A percentile compares a stretch with the other conserved stretches of the same genome.
Evolutionary conservation across 164 flowering plant genomes (phyloP).

Genomic region (Kalanchoe fedtschenkoi): DNA sequence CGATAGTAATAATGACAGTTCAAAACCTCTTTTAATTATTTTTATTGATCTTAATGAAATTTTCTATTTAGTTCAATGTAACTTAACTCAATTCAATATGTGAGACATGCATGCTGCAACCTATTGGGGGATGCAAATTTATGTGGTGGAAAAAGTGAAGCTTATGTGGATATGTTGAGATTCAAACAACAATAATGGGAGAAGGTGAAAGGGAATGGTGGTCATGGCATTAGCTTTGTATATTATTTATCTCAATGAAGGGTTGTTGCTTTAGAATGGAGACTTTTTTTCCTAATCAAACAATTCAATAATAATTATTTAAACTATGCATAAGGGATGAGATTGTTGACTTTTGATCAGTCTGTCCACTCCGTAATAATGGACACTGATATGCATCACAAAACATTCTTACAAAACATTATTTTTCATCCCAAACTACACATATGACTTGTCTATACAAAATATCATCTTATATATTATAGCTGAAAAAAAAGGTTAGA

Average conservation of each 20-base stretch:
- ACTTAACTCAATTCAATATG: too few relatives aligned
- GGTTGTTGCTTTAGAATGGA: background rate
- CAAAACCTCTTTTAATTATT: too few relatives aligned
- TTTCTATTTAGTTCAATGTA: too few relatives aligned
- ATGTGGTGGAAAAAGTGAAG: background rate
- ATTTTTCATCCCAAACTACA: too few relatives aligned
- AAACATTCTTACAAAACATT: too few relatives aligned
- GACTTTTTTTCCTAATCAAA: background rate
- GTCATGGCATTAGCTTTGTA: background rate
- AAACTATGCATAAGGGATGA: background rate
- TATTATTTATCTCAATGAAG: background rate
- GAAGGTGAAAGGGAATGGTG: conserved; percentile 6
- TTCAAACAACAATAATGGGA: background rate
- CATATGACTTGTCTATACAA: too few relatives aligned
- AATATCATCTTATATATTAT: too few relatives aligned
- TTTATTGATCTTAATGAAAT: too few relatives aligned
- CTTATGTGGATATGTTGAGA: background rate
- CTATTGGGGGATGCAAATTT: background rate
- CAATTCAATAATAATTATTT: conserved; percentile 1
- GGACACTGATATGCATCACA: background rate
- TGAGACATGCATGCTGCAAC: background rate
- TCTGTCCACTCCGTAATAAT: background rate
- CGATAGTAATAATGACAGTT: too few relatives aligned
- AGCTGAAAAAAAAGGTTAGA: too few relatives aligned
- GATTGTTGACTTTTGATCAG: background rate